phyloP scores from a whole-genome alignment of 257 asterid species.

The Fraxinus quadrangulata region DNA sequence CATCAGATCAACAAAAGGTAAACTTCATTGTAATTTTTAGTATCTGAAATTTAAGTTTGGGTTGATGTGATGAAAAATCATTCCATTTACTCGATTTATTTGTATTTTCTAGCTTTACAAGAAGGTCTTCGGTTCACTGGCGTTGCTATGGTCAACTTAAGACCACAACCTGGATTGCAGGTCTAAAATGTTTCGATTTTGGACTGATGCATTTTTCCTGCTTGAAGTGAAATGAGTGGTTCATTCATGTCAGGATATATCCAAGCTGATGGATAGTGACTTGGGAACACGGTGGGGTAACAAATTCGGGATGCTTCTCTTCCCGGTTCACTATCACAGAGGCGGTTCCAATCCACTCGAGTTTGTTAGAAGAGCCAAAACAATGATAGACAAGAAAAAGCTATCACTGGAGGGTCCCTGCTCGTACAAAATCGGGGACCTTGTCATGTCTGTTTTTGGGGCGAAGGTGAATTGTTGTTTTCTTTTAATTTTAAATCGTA shows the following conservation, averaged over 20 bases:
- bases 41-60: background rate
- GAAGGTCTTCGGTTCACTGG: conserved; percentile 76
- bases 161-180: conserved; percentile 71
- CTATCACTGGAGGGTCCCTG: conserved; percentile 68
- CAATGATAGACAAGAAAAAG: conserved; percentile 85
- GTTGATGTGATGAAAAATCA: background rate
- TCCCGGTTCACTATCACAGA: conserved; percentile 63
- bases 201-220: background rate
- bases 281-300: conserved; percentile 61
- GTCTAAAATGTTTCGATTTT: conserved; percentile 28
- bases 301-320: conserved; percentile 71
- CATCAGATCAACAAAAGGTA: conserved; percentile 59
- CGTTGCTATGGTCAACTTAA: conserved; percentile 69
- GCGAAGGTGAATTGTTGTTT: conserved; percentile 51
- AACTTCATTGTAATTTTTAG: background rate
- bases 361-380: conserved; percentile 70
- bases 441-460: conserved; percentile 63
- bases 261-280: conserved; percentile 42
- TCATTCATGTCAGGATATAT: conserved; percentile 44
- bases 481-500: background rate
- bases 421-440: conserved; percentile 59
- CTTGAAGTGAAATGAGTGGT: background rate
- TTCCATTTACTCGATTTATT: background rate
- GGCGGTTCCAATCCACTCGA: conserved; percentile 52
- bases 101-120: conserved; percentile 33